Evolutionary conservation across 768 basidiomycete genomes (phyloP), one percentile per base, ranked within the genome.

Genomic region (Hygrophorus russula): DNA sequence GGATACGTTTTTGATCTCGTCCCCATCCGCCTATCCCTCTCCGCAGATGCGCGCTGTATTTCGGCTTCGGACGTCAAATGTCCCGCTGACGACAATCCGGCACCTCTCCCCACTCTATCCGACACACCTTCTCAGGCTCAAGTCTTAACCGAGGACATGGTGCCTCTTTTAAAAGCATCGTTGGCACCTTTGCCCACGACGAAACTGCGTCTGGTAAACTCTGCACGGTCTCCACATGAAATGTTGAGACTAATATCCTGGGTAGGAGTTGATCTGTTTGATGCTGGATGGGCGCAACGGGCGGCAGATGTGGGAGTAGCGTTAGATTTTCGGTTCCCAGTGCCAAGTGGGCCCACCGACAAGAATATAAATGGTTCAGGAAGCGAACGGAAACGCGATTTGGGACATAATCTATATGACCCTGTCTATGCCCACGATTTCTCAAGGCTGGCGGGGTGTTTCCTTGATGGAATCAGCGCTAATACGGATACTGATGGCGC

Each of bases 351-450:
- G 6, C 36, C n/a, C 18, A 2, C 27, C 12, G 27, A 13, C 17
- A 30, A n/a, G n/a, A n/a, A 31, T 42, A n/a, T 2, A 13, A 5
- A 12, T n/a, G 43, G 35, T 41, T 30, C 18, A 38, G 38, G 2
- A 29, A 10, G 14, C 41, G 37, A 37, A 48, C 35, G 57, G 12
- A 66, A 59, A 50, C 49, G 49, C 7, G 68, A 76, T 34, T 51
- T 89, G 6, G 89, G 86, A 0, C 78, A 84, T 49, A 90, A 90
- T 49, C 57, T 93, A 3, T 92, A 85, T 52, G 65, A 76, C 36
- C 35, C 54, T 4, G 36, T 45, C 1, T 88, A 86, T 48, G 65
- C 73, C 0, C 59, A 65, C 40, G 84, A 87, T 54, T 87, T 87
- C 53, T 57, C 59, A 2, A 55, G 68, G 4, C 61, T 87, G 7